Conservation (phyloP, 306 rosid genomes). For the Malus fusca region DNA sequence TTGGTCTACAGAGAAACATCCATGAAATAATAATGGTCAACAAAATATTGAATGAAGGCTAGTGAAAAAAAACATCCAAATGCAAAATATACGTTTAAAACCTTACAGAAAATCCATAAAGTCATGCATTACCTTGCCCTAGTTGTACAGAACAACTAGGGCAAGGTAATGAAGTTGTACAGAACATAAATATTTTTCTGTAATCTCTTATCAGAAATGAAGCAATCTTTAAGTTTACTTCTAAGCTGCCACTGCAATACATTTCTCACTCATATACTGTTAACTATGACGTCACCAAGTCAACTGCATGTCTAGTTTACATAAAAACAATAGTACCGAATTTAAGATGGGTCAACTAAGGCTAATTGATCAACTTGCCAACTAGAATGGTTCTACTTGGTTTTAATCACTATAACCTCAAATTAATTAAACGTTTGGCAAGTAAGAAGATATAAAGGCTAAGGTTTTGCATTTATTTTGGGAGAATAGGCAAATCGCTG, state of each 20-base stretch:
- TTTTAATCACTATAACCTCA: background rate
- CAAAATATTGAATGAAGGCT: background rate
- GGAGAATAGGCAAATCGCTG: background rate
- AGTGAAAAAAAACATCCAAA: background rate
- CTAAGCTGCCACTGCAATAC: background rate
- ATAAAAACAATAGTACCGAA: background rate
- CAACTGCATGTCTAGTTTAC: background rate
- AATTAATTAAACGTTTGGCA: background rate
- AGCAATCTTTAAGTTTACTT: background rate
- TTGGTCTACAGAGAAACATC: slow-evolving; percentile 43
- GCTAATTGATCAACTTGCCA: background rate
- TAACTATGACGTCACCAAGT: background rate
- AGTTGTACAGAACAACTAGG: background rate
- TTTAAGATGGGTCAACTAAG: background rate
- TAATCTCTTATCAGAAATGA: background rate
- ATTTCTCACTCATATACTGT: background rate
- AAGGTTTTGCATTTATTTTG: background rate
- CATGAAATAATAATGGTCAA: background rate
- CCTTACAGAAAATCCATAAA: background rate
- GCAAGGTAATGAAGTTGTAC: background rate
- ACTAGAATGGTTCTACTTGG: background rate
- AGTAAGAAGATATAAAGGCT: background rate
- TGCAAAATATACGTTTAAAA: background rate
- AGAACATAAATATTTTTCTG: background rate
- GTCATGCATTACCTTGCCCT: background rate